Base-by-base conservation (phyloP, 495 filamentous ascomycete species). In the Ramalina intermedia region DNA sequence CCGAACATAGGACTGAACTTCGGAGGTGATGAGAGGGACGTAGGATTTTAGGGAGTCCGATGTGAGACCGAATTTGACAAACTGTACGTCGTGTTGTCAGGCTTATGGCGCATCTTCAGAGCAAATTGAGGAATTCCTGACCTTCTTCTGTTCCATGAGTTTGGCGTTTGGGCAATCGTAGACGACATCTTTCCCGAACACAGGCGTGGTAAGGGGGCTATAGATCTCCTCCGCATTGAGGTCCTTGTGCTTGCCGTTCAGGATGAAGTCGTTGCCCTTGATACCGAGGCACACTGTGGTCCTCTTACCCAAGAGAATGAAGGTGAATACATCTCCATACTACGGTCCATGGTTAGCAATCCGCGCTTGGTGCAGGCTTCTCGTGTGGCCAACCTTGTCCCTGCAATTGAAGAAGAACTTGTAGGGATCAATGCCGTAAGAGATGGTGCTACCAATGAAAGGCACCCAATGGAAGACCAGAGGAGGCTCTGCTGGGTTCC, bases 111-210 rank as follows among this genome's bases (percentile, higher is more conserved):
- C 48, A 17, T 36, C 12, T 23, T 20, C 18, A 26, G 17, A 33
- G 29, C 29, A 33, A 11, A 11, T 4, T 2, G 14, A 52, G n/a
- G 16, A 4, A 26, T 1, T 21, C 16, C 58, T 43, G 56, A 67
- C 68, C 69, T 79, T 85, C 66, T 87, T 87, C 61, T 87, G 83
- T 61, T 87, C 82, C 76, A 88, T 86, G 47, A 88, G 69, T 63
- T 89, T 88, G 43, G 83, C 69, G 58, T 90, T 90, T 24, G 86
- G 85, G 61, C 84, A 87, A 63, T 93, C 86, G 60, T 89, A 93
- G 16, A 90, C 82, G 18, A 93, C 85, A 64, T 87, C 85, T 38
- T 78, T 78, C 49, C 86, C 86, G 56, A 93, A 93, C 29, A 93
- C 84, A 2, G 86, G 86, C 5, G 82, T 89, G 5, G 86, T 93